Conservation (phyloP, 2,329 filamentous ascomycete genomes). For the Penicillium sp. region DNA sequence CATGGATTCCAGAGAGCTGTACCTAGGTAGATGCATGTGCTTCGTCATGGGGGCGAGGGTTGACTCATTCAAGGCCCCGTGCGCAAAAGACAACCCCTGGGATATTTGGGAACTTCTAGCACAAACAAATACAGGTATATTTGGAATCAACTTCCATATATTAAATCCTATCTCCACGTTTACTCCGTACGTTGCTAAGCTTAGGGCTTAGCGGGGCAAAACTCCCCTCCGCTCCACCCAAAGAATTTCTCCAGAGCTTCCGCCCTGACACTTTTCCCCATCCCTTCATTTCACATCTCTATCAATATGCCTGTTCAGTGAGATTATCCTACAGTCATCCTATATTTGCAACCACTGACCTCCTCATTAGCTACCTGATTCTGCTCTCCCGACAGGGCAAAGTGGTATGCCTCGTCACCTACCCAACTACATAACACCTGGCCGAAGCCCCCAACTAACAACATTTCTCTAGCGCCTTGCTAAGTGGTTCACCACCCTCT, state of each 20-base stretch:
- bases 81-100: not conserved
- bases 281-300: conserved; percentile 15
- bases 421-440: conserved; percentile 32
- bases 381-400: conserved; percentile 97
- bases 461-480: conserved; percentile 72
- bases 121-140: not conserved
- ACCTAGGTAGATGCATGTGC: not conserved
- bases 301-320: conserved; percentile 38
- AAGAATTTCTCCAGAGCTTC: conserved; percentile 30
- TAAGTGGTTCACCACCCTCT: conserved; percentile 99
- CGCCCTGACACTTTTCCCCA: conserved; percentile 20
- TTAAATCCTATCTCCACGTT: conserved; percentile 2
- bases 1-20: not conserved
- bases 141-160: not conserved
- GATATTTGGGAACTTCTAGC: not conserved
- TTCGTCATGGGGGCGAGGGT: conserved; percentile 6
- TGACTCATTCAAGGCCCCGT: conserved; percentile 7
- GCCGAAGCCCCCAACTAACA: conserved; percentile 27
- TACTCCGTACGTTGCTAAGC: conserved; percentile 5
- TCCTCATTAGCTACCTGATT: conserved; percentile 78
- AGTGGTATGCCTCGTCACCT: conserved; percentile 69
- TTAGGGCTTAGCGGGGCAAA: conserved; percentile 27
- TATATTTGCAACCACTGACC: conserved; percentile 8
- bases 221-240: conserved; percentile 24
- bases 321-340: conserved; percentile 12